Conservation (phyloP, 129 eudicot species). For the Flaveria sonorensis region DNA sequence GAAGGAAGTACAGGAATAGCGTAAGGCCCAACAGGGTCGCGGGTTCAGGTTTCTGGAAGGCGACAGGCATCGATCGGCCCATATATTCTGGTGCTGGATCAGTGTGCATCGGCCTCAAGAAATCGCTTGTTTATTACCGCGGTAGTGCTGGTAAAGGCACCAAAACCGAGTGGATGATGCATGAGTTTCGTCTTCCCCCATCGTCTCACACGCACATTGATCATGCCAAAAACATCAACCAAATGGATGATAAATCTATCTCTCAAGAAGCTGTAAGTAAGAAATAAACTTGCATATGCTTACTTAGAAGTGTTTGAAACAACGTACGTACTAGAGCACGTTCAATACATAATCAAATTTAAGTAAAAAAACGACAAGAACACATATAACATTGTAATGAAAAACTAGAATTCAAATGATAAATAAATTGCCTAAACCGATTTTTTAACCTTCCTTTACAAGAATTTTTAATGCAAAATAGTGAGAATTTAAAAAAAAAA, state of each 20-base stretch:
- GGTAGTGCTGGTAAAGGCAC: constrained; percentile 87
- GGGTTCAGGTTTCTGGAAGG: constrained; percentile 96
- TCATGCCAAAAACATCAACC: constrained; percentile 8
- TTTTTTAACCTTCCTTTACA: not conserved
- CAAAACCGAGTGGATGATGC: constrained; percentile 95
- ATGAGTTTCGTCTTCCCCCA: constrained; percentile 72
- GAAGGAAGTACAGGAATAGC: constrained; percentile 93
- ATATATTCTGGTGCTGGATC: constrained; percentile 48
- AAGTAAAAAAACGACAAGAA: no score
- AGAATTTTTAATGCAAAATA: not conserved
- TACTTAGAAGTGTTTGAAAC: not conserved
- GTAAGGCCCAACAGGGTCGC: constrained; percentile 89
- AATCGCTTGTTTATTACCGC: constrained; percentile 71
- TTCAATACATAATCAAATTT: not conserved
- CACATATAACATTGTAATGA: no score
- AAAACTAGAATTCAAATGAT: no score
- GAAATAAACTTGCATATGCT: not conserved
- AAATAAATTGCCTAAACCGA: no score
- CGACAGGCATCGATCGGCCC: constrained; percentile 86
- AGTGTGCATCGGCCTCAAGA: constrained; percentile 70
- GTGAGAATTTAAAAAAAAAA: not conserved
- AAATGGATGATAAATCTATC: constrained; percentile 26
- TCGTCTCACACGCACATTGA: constrained; percentile 16
- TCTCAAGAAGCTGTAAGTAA: constrained; percentile 78
- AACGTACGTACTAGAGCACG: no score